Conservation (phyloP, 1,284 basidiomycete genomes). For the Fomitopsis palustris region DNA sequence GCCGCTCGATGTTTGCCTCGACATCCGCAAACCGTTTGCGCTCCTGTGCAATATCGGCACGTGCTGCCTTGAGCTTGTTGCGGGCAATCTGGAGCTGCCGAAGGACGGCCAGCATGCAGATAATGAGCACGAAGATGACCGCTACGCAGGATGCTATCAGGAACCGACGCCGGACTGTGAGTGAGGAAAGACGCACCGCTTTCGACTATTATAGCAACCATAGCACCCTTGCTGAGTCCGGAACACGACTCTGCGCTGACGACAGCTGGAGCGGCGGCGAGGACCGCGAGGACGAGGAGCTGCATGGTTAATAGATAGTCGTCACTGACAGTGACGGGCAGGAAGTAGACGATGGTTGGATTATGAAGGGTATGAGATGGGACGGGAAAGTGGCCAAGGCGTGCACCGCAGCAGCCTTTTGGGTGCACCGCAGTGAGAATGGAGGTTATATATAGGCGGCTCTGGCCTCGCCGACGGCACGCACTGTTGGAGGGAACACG, state of each 20-base stretch:
- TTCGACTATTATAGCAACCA: constrained; percentile 4
- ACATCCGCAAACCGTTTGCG: neutral
- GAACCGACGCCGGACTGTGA: neutral
- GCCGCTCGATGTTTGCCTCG: neutral
- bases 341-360: neutral
- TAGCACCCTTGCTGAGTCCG: constrained; percentile 7
- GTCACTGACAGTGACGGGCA: neutral
- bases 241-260: constrained; percentile 4
- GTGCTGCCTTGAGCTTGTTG: neutral
- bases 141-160: neutral
- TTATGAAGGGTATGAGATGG: neutral
- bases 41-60: neutral
- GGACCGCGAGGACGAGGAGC: neutral
- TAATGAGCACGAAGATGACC: constrained; percentile 4
- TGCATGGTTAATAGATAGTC: constrained; percentile 1
- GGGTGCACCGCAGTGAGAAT: constrained; percentile 1
- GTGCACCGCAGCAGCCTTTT: neutral
- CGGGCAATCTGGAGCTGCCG: neutral
- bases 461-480: neutral
- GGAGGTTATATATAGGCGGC: constrained; percentile 2
- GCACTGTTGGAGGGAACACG: neutral
- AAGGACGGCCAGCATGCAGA: neutral
- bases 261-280: neutral
- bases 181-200: neutral
- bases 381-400: neutral